A percentile compares a stretch with the other conserved stretches of the same genome.
Evolutionary conservation across 2,329 filamentous ascomycete genomes (phyloP).

Genomic region (Macrophomina pseudophaseolina): DNA sequence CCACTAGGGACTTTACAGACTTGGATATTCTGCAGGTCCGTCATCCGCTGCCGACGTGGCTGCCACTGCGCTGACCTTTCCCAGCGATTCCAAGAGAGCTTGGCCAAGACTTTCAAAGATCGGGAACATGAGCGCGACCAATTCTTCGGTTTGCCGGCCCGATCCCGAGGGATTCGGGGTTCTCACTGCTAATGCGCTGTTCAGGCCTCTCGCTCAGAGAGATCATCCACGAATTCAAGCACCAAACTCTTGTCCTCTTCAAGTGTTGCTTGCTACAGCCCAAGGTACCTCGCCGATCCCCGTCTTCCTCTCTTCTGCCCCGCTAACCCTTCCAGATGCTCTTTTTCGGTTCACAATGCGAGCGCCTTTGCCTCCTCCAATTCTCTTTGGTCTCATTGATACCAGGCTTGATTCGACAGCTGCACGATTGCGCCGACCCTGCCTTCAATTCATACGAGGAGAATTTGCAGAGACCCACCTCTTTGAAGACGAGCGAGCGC

Average conservation of each 20-base stretch:
- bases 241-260: constrained; percentile 90
- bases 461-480: constrained; percentile 76
- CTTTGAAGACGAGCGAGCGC: constrained; percentile 88
- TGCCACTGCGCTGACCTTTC: constrained; percentile 26
- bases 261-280: constrained; percentile 94
- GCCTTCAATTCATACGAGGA: constrained; percentile 83
- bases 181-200: constrained; percentile 38
- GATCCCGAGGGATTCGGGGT: too few relatives aligned
- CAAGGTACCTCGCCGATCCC: constrained; percentile 65
- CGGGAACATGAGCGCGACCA: constrained; percentile 80
- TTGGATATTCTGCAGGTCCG: constrained; percentile 77
- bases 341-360: constrained; percentile 74
- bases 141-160: constrained; percentile 68
- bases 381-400: constrained; percentile 96
- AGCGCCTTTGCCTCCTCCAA: constrained; percentile 47
- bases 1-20: constrained; percentile 77
- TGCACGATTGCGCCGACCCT: constrained; percentile 97
- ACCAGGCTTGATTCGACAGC: constrained; percentile 84
- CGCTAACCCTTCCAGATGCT: constrained; percentile 72
- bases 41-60: background rate
- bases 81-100: constrained; percentile 85
- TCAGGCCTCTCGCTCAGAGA: constrained; percentile 77
- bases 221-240: constrained; percentile 90
- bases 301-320: background rate
- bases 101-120: constrained; percentile 63